phyloP scores from a whole-genome alignment of 2,329 filamentous ascomycete species.

The Onygenales sp. region DNA sequence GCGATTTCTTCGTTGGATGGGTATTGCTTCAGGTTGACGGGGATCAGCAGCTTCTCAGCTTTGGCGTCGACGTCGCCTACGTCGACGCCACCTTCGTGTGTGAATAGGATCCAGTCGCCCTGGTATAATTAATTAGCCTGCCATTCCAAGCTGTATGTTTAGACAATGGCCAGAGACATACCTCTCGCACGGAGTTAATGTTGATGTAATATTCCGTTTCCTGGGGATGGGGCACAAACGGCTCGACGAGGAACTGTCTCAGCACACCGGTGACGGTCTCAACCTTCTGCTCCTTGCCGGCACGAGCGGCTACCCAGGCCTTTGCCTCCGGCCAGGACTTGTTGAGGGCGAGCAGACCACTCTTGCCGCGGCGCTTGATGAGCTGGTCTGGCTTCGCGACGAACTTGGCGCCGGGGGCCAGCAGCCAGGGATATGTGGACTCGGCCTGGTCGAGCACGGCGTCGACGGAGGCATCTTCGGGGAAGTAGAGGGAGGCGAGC shows the following conservation, averaged over 20 bases:
- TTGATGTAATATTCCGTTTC: constrained; percentile 99
- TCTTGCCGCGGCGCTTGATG: constrained; percentile 99
- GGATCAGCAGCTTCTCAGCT: constrained; percentile 96
- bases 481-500: constrained; percentile 87
- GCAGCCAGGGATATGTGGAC: constrained; percentile 92
- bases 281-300: constrained; percentile 85
- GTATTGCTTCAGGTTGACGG: constrained; percentile 88
- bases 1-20: constrained; percentile 95
- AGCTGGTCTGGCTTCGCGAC: constrained; percentile 99
- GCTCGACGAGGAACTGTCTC: constrained; percentile 95
- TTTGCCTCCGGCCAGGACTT: constrained; percentile 93
- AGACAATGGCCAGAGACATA: constrained; percentile 26
- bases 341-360: constrained; percentile 89
- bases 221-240: constrained; percentile 90
- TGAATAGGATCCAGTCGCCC: constrained; percentile 99
- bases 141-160: background rate
- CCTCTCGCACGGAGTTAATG: constrained; percentile 99
- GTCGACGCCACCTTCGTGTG: constrained; percentile 98
- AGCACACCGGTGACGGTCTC: constrained; percentile 83
- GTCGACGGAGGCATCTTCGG: constrained; percentile 73
- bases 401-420: constrained; percentile 75
- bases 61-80: constrained; percentile 98
- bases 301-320: constrained; percentile 86
- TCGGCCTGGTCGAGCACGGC: constrained; percentile 91
- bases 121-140: constrained; percentile 30